A percentile compares a stretch with the other conserved stretches of the same genome.
These are phyloP conservation scores for Fallopia convolvulus DNA, from an alignment of 148 eudicot species.

Conservation along the genomic window DNA sequence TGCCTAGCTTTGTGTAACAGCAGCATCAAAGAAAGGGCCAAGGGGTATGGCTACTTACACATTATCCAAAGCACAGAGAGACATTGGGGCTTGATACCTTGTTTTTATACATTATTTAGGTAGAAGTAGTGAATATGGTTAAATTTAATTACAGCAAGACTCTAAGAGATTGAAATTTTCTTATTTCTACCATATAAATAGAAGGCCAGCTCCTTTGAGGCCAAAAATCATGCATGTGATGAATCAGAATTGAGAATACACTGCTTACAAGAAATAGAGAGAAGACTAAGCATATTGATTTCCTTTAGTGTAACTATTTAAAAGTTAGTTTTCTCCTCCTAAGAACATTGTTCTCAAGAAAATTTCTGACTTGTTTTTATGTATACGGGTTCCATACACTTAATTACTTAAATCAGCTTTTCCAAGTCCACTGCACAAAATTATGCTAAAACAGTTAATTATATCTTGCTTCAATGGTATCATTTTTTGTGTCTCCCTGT, in stretches of 20 bases:
- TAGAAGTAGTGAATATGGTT: not conserved
- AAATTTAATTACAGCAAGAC: not conserved
- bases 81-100: not conserved
- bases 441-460: not conserved
- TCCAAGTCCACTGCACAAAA: not conserved
- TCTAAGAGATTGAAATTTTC: not conserved
- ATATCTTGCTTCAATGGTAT: not conserved
- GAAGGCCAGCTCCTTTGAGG: not conserved
- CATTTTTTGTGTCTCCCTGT: not conserved
- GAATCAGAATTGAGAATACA: not conserved
- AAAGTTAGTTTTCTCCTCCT: not conserved
- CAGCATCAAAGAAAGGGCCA: not conserved
- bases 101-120: not conserved
- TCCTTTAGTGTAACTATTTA: not conserved
- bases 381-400: not conserved
- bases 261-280: not conserved
- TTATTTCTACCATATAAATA: not conserved
- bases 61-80: not conserved
- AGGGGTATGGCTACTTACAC: not conserved
- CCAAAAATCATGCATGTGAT: not conserved
- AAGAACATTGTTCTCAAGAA: not conserved
- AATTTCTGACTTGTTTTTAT: not conserved
- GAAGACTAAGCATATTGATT: not conserved
- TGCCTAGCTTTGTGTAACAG: not conserved
- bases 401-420: not conserved